Conservation (phyloP, 2,329 filamentous ascomycete genomes). For the Pseudonectria foliicola region DNA sequence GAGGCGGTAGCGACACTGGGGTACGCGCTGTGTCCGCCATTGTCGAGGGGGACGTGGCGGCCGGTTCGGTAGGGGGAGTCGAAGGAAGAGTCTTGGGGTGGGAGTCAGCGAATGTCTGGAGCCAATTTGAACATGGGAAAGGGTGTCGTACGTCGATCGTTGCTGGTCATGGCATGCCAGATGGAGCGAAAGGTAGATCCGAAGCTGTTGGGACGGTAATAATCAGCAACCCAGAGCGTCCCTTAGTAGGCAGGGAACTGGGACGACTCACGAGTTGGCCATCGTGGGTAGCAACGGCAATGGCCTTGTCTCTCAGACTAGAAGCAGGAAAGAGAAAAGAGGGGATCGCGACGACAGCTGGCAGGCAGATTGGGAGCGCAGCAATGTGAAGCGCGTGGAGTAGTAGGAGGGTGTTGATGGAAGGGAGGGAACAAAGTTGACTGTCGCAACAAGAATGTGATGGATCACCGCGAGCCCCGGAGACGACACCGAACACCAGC, state of each 20-base stretch:
- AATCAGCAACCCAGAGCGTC: constrained; percentile 10
- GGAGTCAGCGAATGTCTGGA: constrained; percentile 10
- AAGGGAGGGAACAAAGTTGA: no score
- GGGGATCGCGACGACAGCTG: background rate
- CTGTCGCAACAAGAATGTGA: no score
- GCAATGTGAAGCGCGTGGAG: no score
- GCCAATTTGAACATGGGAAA: constrained; percentile 1
- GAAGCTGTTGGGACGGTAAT: constrained; percentile 38
- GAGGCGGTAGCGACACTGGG: constrained; percentile 83
- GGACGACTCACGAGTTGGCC: constrained; percentile 23
- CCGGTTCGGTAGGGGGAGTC: constrained; percentile 91
- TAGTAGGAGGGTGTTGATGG: no score
- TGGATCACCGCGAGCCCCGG: no score
- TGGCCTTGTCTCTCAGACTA: constrained; percentile 11
- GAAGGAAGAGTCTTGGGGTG: constrained; percentile 71
- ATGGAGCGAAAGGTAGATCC: constrained; percentile 75
- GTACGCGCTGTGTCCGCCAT: constrained; percentile 73
- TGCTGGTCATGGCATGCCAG: constrained; percentile 84
- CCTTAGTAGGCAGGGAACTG: background rate
- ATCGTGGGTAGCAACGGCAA: constrained; percentile 18
- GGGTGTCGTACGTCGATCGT: constrained; percentile 54
- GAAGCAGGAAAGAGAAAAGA: constrained; percentile 7
- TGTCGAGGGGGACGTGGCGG: constrained; percentile 79
- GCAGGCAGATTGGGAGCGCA: no score
- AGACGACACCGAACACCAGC: no score